Percentiles rank a stretch among this genome's conserved stretches.
These are phyloP conservation scores for Fonsecaea erecta DNA, from an alignment of 2,329 filamentous ascomycete genomes.

Conservation along the genomic window DNA sequence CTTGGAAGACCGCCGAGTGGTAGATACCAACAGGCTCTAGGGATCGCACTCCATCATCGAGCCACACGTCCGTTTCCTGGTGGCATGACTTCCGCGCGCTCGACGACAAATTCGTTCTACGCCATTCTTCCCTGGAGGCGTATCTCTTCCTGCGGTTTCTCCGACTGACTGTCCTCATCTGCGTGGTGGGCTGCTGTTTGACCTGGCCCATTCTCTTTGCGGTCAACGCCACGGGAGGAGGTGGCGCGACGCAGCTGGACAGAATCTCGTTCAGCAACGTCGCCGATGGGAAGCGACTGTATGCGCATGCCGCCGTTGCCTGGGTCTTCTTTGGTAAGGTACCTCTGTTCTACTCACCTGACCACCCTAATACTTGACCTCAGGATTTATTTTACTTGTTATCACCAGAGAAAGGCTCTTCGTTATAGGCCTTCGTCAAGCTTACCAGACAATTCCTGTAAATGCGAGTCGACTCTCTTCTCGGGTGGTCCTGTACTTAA, in stretches of 20 bases:
- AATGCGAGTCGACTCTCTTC: constrained; percentile 86
- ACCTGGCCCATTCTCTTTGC: constrained; percentile 92
- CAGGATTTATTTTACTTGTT: constrained; percentile 77
- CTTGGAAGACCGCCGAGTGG: not conserved
- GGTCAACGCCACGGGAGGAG: constrained; percentile 82
- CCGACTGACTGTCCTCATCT: constrained; percentile 75
- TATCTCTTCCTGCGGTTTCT: constrained; percentile 91
- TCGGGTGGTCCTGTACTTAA: constrained; percentile 84
- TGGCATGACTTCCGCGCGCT: constrained; percentile 55
- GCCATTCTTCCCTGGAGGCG: constrained; percentile 87
- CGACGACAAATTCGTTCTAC: constrained; percentile 78
- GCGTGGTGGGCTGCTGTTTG: constrained; percentile 78
- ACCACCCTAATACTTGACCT: not conserved
- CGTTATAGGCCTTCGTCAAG: constrained; percentile 88
- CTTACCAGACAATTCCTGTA: constrained; percentile 81
- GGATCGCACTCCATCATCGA: constrained; percentile 38
- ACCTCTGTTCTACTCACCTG: not conserved
- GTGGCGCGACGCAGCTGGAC: constrained; percentile 70
- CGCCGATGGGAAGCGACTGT: constrained; percentile 65
- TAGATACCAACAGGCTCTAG: constrained; percentile 7
- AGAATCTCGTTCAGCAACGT: constrained; percentile 81
- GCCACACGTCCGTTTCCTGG: constrained; percentile 29
- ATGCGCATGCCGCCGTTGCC: constrained; percentile 75
- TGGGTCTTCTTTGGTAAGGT: constrained; percentile 75
- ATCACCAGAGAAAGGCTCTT: constrained; percentile 86